Percentiles rank a stretch among this genome's conserved stretches.
phyloP scores from a whole-genome alignment of 139 green algal genomes.

The Tetradesmus obliquus region DNA sequence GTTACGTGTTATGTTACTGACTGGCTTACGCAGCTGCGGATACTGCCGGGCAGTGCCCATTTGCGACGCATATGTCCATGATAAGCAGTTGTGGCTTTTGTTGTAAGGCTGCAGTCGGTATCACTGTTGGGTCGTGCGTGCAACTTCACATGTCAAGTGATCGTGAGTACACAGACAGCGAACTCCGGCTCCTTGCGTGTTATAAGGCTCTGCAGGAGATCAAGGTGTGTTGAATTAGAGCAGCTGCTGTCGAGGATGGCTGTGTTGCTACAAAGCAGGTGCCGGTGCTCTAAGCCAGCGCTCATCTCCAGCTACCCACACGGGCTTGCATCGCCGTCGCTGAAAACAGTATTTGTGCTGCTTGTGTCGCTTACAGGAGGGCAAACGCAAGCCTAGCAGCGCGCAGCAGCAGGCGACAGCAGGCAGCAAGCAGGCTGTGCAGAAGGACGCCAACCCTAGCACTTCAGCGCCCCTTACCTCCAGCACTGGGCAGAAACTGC shows the following conservation, averaged over 20 bases:
- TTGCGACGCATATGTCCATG: no score
- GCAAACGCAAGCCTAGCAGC: neutral
- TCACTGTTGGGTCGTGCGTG: neutral
- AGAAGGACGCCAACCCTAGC: neutral
- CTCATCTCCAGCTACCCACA: neutral
- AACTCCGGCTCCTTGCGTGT: neutral
- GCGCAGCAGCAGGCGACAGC: neutral
- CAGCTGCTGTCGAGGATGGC: neutral
- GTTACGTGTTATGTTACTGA: neutral
- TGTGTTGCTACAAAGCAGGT: neutral
- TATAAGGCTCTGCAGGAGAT: constrained; percentile 19
- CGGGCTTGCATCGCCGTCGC: neutral
- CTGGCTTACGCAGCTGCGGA: neutral
- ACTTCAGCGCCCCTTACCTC: neutral
- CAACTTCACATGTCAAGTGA: constrained; percentile 9
- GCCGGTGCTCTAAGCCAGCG: neutral
- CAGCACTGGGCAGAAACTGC: constrained; percentile 26
- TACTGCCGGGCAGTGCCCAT: no score
- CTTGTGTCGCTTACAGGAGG: neutral
- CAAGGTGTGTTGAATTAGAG: neutral
- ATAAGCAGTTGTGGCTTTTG: no score
- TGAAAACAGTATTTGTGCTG: neutral
- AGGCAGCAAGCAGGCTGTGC: neutral
- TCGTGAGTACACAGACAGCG: constrained; percentile 7
- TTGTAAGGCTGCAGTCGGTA: neutral